Conservation (phyloP, 2,329 filamentous ascomycete species). For the Curvularia hawaiiensis region DNA sequence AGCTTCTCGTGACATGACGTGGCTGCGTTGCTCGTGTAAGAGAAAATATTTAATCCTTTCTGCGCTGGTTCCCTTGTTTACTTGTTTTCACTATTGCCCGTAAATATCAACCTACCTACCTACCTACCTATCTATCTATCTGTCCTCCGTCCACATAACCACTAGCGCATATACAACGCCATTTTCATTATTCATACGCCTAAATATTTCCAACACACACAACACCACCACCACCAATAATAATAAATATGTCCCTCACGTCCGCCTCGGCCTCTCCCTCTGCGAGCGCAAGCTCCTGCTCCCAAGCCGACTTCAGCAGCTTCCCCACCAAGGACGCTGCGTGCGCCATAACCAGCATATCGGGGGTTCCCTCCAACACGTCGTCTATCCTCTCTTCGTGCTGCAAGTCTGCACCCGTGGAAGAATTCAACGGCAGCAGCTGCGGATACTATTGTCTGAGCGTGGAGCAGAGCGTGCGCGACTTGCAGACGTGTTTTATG, state of each 20-base stretch:
- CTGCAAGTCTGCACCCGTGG: constrained; percentile 41
- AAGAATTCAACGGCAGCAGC: constrained; percentile 32
- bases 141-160: no score
- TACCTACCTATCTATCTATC: no score
- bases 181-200: no score
- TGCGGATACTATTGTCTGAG: constrained; percentile 42
- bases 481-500: constrained; percentile 38
- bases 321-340: constrained; percentile 36
- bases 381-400: constrained; percentile 31
- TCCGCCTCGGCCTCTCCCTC: constrained; percentile 21
- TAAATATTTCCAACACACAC: neutral
- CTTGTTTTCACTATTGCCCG: no score
- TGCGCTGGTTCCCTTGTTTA: no score
- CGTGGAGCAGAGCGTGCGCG: constrained; percentile 31
- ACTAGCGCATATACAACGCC: no score
- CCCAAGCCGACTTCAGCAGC: constrained; percentile 29
- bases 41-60: no score
- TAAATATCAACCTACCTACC: no score
- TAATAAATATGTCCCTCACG: constrained; percentile 25
- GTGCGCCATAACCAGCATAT: constrained; percentile 36
- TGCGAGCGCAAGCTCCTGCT: constrained; percentile 28
- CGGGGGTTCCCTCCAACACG: constrained; percentile 33
- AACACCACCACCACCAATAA: neutral
- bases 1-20: no score
- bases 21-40: no score